Percentiles rank a stretch among this genome's conserved stretches.
These are phyloP conservation scores for Ambispora gerdemannii DNA, from an alignment of 192 early-diverging fungal genomes.

Conservation along the genomic window DNA sequence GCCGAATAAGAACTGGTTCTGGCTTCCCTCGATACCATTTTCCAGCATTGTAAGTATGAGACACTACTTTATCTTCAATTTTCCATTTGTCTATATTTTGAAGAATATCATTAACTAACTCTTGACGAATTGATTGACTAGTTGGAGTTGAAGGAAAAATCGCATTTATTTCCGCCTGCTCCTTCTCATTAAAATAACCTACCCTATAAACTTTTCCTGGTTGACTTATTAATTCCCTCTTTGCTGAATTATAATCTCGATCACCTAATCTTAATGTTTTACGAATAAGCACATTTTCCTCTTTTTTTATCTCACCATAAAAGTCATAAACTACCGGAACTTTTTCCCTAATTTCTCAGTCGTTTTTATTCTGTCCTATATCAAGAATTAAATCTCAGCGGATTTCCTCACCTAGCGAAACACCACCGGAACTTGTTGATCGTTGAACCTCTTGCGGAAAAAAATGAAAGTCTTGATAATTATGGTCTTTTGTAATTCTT, in stretches of 20 bases:
- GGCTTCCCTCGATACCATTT: no score
- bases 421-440: not conserved
- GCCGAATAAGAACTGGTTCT: no score
- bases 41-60: no score
- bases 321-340: not conserved
- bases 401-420: not conserved
- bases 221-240: no score
- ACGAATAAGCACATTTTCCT: not conserved
- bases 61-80: no score
- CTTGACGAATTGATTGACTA: no score
- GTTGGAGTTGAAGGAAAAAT: no score
- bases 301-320: not conserved
- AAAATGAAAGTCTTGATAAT: not conserved
- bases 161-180: no score
- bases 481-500: not conserved
- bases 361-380: not conserved
- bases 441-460: not conserved
- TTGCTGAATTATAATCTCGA: not conserved
- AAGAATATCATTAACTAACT: no score
- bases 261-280: not conserved
- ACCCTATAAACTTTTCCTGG: no score
- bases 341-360: not conserved
- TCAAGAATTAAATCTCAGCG: not conserved
- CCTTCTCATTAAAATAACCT: no score
- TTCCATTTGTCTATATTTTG: no score